Evolutionary conservation across 805 yeast genomes (phyloP).

Genomic region (Kuraishia floccosa): DNA sequence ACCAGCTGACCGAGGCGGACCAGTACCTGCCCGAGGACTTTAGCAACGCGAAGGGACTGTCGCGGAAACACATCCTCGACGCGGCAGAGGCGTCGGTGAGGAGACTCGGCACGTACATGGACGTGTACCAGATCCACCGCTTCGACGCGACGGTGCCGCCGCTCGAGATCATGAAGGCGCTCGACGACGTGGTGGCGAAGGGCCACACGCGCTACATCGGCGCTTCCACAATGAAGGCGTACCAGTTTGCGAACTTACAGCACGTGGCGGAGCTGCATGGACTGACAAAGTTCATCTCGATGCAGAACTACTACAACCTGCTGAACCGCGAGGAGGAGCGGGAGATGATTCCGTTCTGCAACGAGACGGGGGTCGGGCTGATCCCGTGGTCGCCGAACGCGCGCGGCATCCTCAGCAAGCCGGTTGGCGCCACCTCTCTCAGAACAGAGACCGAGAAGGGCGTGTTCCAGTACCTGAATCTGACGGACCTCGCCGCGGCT

Average conservation of each 20-base stretch:
- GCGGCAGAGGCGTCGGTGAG: constrained; percentile 27
- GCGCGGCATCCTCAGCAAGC: constrained; percentile 31
- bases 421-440: constrained; percentile 11
- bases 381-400: constrained; percentile 57
- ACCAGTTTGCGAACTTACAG: constrained; percentile 44
- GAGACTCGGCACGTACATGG: constrained; percentile 41
- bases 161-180: constrained; percentile 44
- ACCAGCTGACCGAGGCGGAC: not conserved
- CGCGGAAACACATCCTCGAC: constrained; percentile 35
- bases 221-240: constrained; percentile 49
- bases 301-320: constrained; percentile 47
- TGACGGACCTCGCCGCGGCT: constrained; percentile 10
- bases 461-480: constrained; percentile 6
- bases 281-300: constrained; percentile 45
- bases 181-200: constrained; percentile 35
- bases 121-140: constrained; percentile 47
- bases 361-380: constrained; percentile 39
- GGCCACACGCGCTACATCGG: constrained; percentile 48
- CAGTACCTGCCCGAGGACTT: constrained; percentile 9
- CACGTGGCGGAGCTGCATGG: constrained; percentile 41
- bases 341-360: constrained; percentile 46
- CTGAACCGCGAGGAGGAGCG: constrained; percentile 51
- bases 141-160: constrained; percentile 34
- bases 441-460: constrained; percentile 4
- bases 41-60: constrained; percentile 27